phyloP scores from a whole-genome alignment of 2,329 filamentous ascomycete genomes.

The Colletotrichum viniferum region DNA sequence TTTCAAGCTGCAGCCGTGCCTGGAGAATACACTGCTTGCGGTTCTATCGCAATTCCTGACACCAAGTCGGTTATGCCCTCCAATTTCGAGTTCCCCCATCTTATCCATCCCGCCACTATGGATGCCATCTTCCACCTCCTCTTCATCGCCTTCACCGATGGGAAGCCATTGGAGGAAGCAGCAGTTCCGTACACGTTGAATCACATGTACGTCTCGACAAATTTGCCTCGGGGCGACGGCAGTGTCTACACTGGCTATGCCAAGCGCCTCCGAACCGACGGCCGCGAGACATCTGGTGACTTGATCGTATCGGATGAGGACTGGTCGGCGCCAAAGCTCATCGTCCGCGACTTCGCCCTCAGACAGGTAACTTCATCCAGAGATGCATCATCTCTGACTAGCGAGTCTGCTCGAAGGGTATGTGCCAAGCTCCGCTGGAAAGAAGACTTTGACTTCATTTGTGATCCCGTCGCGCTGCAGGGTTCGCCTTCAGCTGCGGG shows the following conservation, averaged over 20 bases:
- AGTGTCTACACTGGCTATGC: neutral
- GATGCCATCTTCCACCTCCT: slow-evolving; percentile 28
- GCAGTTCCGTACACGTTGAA: neutral
- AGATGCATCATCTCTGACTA: neutral
- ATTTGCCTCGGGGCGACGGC: neutral
- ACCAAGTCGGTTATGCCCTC: slow-evolving; percentile 31
- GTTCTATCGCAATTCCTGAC: slow-evolving; percentile 12
- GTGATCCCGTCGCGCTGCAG: neutral
- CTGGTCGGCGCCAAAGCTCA: slow-evolving; percentile 11
- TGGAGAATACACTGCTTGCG: neutral
- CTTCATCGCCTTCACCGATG: slow-evolving; percentile 7
- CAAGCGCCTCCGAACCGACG: neutral
- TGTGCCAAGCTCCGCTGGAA: neutral
- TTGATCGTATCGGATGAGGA: slow-evolving; percentile 8
- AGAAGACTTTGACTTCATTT: neutral
- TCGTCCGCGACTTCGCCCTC: slow-evolving; percentile 10
- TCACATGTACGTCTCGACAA: neutral
- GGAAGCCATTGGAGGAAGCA: neutral
- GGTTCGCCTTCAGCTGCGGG: neutral
- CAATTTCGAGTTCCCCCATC: slow-evolving; percentile 29
- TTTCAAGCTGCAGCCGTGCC: neutral
- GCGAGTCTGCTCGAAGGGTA: neutral
- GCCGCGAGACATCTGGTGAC: slow-evolving; percentile 1
- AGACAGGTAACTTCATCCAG: slow-evolving; percentile 14
- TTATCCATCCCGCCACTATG: slow-evolving; percentile 37